A percentile compares a stretch with the other conserved stretches of the same genome.
phyloP scores from a whole-genome alignment of 306 rosid species.

The Acacia confusa region DNA sequence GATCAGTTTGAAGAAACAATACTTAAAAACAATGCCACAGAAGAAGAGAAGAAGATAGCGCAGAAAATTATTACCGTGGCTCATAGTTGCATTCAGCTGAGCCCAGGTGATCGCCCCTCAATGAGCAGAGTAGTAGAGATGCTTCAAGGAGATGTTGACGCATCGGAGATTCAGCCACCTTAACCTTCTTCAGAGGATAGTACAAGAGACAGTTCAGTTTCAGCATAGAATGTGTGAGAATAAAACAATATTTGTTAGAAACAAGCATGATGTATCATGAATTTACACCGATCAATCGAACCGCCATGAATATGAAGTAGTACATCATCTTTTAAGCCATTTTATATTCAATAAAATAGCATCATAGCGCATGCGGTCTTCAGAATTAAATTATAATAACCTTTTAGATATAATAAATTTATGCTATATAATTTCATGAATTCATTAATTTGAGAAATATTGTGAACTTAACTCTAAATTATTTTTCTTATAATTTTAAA shows the following conservation, averaged over 20 bases:
- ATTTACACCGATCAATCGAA: neutral
- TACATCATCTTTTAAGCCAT: neutral
- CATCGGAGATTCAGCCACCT: neutral
- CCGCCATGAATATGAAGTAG: neutral
- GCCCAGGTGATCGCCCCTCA: slow-evolving; percentile 14
- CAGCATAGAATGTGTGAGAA: neutral
- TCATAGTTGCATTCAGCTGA: slow-evolving; percentile 17
- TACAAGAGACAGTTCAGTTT: neutral
- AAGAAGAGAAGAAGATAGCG: slow-evolving; percentile 7
- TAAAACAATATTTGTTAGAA: neutral
- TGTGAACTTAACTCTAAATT: neutral
- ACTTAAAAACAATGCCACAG: neutral
- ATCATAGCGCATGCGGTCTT: neutral
- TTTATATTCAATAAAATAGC: neutral
- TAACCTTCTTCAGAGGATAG: neutral
- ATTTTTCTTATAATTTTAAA: neutral
- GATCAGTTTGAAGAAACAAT: slow-evolving; percentile 24
- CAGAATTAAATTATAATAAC: neutral
- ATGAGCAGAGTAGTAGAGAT: slow-evolving; percentile 22
- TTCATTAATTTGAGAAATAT: neutral
- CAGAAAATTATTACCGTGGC: slow-evolving; percentile 7
- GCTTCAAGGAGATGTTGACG: slow-evolving; percentile 20
- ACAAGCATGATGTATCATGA: neutral
- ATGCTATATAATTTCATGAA: neutral
- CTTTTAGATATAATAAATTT: neutral